Evolutionary conservation across 1,284 basidiomycete genomes (phyloP).

Genomic region (Singerocomus inundabilis): DNA sequence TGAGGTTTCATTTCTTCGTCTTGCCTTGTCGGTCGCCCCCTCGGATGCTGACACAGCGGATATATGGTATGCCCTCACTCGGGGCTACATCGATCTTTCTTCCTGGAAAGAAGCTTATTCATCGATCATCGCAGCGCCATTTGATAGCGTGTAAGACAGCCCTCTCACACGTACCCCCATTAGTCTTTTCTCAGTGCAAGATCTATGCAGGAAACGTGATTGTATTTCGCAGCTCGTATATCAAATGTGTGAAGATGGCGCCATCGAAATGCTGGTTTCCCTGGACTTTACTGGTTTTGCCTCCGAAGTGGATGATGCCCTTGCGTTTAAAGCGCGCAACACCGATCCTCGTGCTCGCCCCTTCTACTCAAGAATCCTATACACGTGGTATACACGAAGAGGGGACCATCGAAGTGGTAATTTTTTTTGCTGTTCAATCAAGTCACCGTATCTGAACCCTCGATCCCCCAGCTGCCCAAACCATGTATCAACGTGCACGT

Average conservation of each 20-base stretch:
- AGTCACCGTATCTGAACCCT: slow-evolving; percentile 20
- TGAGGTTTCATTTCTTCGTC: slow-evolving; percentile 72
- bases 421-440: slow-evolving; percentile 28
- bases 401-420: slow-evolving; percentile 88
- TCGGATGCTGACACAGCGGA: slow-evolving; percentile 53
- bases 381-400: slow-evolving; percentile 87
- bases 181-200: slow-evolving; percentile 7
- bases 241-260: slow-evolving; percentile 90
- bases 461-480: slow-evolving; percentile 66
- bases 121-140: slow-evolving; percentile 69
- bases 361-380: slow-evolving; percentile 91
- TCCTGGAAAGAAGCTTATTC: slow-evolving; percentile 86
- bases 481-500: slow-evolving; percentile 93
- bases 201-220: slow-evolving; percentile 66
- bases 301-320: slow-evolving; percentile 84
- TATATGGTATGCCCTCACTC: slow-evolving; percentile 79
- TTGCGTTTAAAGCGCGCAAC: slow-evolving; percentile 94
- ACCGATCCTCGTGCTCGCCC: slow-evolving; percentile 85
- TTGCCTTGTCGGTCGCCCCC: slow-evolving; percentile 71
- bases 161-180: slow-evolving; percentile 6
- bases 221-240: slow-evolving; percentile 80
- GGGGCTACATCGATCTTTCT: slow-evolving; percentile 69
- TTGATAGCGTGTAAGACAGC: slow-evolving; percentile 68
- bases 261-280: slow-evolving; percentile 75
- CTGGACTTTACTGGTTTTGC: slow-evolving; percentile 87